Percentiles rank a stretch among this genome's conserved stretches.
Conservation (phyloP, 371 early-diverging fungal species). For the Choanephora cucurbitarum region DNA sequence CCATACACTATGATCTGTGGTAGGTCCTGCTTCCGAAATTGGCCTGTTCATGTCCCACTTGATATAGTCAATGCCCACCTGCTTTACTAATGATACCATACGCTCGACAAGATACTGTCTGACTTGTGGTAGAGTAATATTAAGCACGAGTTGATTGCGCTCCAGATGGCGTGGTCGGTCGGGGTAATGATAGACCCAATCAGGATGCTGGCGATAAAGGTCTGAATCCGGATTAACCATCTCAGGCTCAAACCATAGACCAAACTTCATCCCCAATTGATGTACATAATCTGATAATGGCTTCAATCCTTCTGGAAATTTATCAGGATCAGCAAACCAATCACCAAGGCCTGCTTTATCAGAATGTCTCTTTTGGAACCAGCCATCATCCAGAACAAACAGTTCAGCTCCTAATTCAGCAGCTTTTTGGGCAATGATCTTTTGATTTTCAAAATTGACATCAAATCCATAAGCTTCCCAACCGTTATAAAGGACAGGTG, state of each 20-base stretch:
- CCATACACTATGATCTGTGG: slow-evolving; percentile 28
- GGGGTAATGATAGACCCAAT: slow-evolving; percentile 44
- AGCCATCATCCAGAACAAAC: slow-evolving; percentile 61
- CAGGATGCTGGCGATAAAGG: slow-evolving; percentile 47
- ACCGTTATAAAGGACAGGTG: slow-evolving; percentile 43
- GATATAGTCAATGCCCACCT: slow-evolving; percentile 39
- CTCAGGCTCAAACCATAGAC: slow-evolving; percentile 62
- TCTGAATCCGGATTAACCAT: slow-evolving; percentile 45
- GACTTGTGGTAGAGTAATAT: slow-evolving; percentile 36
- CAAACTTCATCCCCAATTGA: slow-evolving; percentile 50
- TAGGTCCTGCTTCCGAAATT: slow-evolving; percentile 27
- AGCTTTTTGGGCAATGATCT: slow-evolving; percentile 27
- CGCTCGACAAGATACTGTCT: slow-evolving; percentile 19
- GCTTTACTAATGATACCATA: slow-evolving; percentile 11
- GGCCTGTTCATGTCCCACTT: slow-evolving; percentile 57
- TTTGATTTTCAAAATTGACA: slow-evolving; percentile 31
- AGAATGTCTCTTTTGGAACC: slow-evolving; percentile 39
- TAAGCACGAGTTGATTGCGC: slow-evolving; percentile 40
- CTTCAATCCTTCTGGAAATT: slow-evolving; percentile 55
- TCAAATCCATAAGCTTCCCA: slow-evolving; percentile 50
- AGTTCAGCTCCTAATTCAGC: slow-evolving; percentile 42
- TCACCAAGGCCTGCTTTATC: slow-evolving; percentile 56
- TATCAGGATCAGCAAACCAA: slow-evolving; percentile 46
- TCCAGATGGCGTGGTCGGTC: slow-evolving; percentile 27
- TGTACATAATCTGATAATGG: slow-evolving; percentile 47